Evolutionary conservation across 176 grass and related monocot genomes (phyloP).

Genomic region (Phyllostachys edulis): DNA sequence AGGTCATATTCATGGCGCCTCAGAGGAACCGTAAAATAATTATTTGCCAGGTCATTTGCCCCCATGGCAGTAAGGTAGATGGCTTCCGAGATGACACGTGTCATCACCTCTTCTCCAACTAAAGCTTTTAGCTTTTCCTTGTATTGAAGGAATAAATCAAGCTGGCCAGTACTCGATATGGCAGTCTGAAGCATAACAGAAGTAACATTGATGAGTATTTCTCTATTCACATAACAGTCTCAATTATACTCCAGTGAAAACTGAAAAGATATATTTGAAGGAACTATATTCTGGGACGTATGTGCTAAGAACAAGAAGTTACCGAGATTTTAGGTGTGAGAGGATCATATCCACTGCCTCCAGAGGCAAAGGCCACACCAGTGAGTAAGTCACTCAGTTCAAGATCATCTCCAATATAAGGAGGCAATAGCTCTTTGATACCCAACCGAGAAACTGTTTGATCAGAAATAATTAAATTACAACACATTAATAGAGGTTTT

Average conservation of each 20-base stretch:
- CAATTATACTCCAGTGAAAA: background rate
- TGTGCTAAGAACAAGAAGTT: background rate
- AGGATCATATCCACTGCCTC: slow-evolving; percentile 59
- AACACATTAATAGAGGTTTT: too few relatives aligned
- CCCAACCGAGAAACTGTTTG: slow-evolving; percentile 41
- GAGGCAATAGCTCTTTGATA: slow-evolving; percentile 46
- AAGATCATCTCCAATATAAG: slow-evolving; percentile 30
- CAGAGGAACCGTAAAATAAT: slow-evolving; percentile 40
- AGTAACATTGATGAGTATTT: background rate
- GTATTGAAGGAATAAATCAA: slow-evolving; percentile 54
- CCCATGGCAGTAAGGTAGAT: slow-evolving; percentile 45
- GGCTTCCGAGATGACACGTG: slow-evolving; percentile 31
- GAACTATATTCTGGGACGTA: background rate
- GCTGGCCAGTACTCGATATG: slow-evolving; percentile 40
- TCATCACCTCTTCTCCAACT: slow-evolving; percentile 39
- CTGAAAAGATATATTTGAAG: background rate
- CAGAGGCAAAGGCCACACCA: slow-evolving; percentile 53
- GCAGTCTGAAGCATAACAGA: slow-evolving; percentile 28
- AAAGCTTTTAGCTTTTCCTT: slow-evolving; percentile 48
- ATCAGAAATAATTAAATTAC: background rate
- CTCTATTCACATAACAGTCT: background rate
- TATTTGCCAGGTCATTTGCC: slow-evolving; percentile 57
- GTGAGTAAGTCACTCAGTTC: slow-evolving; percentile 48
- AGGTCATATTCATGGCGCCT: slow-evolving; percentile 44
- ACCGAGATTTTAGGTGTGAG: slow-evolving; percentile 38